These are phyloP conservation scores for Myxozyma neglecta DNA, from an alignment of 805 yeast species.

Conservation along the genomic window DNA sequence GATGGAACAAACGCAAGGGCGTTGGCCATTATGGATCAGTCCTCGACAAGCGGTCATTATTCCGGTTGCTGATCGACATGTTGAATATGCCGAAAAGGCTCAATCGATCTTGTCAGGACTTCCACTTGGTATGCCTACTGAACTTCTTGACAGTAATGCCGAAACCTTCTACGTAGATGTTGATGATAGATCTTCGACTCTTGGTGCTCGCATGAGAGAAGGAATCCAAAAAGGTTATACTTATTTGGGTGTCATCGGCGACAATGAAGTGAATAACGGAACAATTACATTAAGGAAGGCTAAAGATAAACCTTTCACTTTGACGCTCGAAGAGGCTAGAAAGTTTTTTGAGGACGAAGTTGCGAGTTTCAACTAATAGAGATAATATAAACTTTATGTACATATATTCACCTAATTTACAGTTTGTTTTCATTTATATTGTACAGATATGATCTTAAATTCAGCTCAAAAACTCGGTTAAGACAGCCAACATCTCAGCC, in stretches of 20 bases:
- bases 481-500: conserved; percentile 26
- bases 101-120: conserved; percentile 45
- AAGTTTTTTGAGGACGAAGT: conserved; percentile 7
- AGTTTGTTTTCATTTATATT: background rate
- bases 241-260: conserved; percentile 83
- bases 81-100: conserved; percentile 53
- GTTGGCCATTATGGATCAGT: conserved; percentile 97
- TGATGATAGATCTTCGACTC: conserved; percentile 71
- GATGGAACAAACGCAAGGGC: conserved; percentile 85
- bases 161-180: conserved; percentile 71
- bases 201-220: conserved; percentile 77
- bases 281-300: conserved; percentile 65
- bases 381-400: no score
- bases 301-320: conserved; percentile 43
- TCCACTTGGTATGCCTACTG: conserved; percentile 36
- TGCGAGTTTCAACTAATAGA: conserved; percentile 1
- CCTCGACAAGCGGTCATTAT: conserved; percentile 86
- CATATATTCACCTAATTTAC: background rate
- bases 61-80: conserved; percentile 68
- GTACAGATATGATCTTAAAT: background rate
- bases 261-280: conserved; percentile 64
- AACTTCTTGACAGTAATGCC: conserved; percentile 57
- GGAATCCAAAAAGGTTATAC: conserved; percentile 74
- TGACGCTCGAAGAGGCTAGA: conserved; percentile 13
- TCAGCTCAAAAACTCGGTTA: conserved; percentile 20